Conservation (phyloP, 2,329 filamentous ascomycete species). For the Cladosporium sp. region DNA sequence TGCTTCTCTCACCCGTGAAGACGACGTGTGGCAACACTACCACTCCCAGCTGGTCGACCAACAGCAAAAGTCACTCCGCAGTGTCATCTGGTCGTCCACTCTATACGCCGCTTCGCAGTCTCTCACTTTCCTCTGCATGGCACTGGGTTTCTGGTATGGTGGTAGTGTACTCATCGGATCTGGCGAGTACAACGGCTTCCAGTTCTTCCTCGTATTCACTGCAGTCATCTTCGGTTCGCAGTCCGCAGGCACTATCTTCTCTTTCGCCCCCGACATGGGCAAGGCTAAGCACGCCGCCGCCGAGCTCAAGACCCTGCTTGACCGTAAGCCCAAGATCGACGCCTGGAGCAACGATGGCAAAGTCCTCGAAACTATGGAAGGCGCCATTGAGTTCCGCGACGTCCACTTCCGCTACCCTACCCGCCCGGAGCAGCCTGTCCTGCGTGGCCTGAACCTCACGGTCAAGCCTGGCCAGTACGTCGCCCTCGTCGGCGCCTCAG, state of each 20-base stretch:
- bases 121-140: conserved; percentile 76
- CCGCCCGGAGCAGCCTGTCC: conserved; percentile 83
- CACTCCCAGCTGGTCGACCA: conserved; percentile 62
- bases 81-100: conserved; percentile 69
- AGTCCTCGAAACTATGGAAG: conserved; percentile 60
- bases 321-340: conserved; percentile 77
- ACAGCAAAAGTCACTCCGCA: conserved; percentile 63
- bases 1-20: conserved; percentile 81
- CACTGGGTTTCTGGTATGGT: conserved; percentile 91
- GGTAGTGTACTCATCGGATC: conserved; percentile 69
- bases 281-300: conserved; percentile 83
- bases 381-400: conserved; percentile 81
- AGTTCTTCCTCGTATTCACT: conserved; percentile 90
- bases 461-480: conserved; percentile 78
- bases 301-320: conserved; percentile 78
- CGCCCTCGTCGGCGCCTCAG: conserved; percentile 88
- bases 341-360: conserved; percentile 71
- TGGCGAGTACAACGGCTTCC: conserved; percentile 69
- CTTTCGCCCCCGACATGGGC: conserved; percentile 86
- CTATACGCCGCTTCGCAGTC: conserved; percentile 85
- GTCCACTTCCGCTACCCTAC: conserved; percentile 95
- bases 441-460: conserved; percentile 73
- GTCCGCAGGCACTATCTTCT: conserved; percentile 85
- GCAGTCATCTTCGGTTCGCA: conserved; percentile 88
- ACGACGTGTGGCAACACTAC: conserved; percentile 73